A percentile compares a stretch with the other conserved stretches of the same genome.
These are phyloP conservation scores for Carpinus fangiana DNA, from an alignment of 306 rosid genomes.

Conservation along the genomic window DNA sequence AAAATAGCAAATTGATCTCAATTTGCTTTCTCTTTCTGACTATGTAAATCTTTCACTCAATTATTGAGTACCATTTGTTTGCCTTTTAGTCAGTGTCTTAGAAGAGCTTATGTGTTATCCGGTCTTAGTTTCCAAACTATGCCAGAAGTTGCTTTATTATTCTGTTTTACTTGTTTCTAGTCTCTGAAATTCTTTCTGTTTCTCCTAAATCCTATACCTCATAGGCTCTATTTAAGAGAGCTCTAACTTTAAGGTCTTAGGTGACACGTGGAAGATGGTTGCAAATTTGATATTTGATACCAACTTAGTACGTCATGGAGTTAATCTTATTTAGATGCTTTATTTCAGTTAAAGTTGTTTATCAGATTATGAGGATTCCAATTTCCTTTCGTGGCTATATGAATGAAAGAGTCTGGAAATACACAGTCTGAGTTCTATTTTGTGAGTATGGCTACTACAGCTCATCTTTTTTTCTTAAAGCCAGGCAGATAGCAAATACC, in stretches of 20 bases:
- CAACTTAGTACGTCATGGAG: not conserved
- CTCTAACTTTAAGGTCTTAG: too few relatives aligned
- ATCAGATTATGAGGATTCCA: not conserved
- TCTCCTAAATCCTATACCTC: not conserved
- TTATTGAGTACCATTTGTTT: not conserved
- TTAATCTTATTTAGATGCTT: not conserved
- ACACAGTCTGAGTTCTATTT: too few relatives aligned
- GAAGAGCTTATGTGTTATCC: not conserved
- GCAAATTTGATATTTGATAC: too few relatives aligned
- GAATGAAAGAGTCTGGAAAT: too few relatives aligned
- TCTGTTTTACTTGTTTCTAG: not conserved
- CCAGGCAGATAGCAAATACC: not conserved
- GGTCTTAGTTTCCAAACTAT: not conserved
- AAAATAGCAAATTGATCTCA: constrained; percentile 15
- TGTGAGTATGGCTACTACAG: not conserved
- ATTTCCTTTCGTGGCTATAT: not conserved
- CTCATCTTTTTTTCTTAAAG: not conserved
- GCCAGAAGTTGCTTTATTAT: not conserved
- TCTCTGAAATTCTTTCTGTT: not conserved
- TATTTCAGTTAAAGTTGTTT: not conserved
- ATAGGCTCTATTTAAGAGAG: too few relatives aligned
- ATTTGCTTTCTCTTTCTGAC: constrained; percentile 5
- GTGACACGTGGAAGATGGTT: too few relatives aligned
- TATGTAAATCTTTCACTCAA: not conserved
- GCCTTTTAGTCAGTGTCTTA: not conserved